Evolutionary conservation across 1,139 yeast species (phyloP).

Genomic region (Cylindricascospora bacillispora): DNA sequence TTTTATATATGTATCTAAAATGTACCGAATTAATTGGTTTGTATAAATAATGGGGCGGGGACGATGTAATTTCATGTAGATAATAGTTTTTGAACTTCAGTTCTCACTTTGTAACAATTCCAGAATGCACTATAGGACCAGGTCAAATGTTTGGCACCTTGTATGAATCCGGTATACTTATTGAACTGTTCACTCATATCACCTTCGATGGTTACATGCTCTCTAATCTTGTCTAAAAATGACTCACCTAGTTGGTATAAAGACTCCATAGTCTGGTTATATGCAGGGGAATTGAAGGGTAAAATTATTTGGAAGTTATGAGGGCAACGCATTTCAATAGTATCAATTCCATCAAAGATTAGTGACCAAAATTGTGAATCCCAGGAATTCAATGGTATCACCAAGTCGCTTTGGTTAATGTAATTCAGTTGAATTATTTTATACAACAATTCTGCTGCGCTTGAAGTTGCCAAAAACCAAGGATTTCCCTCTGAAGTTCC

Average conservation of each 20-base stretch:
- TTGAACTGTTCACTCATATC: conserved; percentile 84
- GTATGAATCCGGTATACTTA: conserved; percentile 67
- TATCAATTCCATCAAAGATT: conserved; percentile 9
- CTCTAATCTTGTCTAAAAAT: conserved; percentile 55
- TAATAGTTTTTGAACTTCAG: too few species aligned
- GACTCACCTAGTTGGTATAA: conserved; percentile 58
- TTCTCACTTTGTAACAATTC: conserved; percentile 24
- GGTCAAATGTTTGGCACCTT: conserved; percentile 77
- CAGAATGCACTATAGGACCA: conserved; percentile 86
- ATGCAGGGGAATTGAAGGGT: conserved; percentile 37
- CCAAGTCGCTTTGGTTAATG: conserved; percentile 25
- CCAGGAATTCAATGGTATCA: conserved; percentile 12
- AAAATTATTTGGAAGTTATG: conserved; percentile 15
- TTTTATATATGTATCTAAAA: too few species aligned
- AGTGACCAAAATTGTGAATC: conserved; percentile 18
- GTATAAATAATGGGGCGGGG: too few species aligned
- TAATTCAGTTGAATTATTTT: conserved; percentile 28
- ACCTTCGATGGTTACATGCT: conserved; percentile 64
- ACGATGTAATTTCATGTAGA: too few species aligned
- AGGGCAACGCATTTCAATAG: too few species aligned
- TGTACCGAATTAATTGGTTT: too few species aligned
- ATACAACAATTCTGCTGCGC: conserved; percentile 44
- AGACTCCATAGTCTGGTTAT: conserved; percentile 33
- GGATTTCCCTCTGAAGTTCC: conserved; percentile 77
- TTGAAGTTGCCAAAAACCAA: conserved; percentile 82